Evolutionary conservation across 331 rosid species (phyloP), one percentile per base, ranked within the genome.

Genomic region (Dryas integrifolia): DNA sequence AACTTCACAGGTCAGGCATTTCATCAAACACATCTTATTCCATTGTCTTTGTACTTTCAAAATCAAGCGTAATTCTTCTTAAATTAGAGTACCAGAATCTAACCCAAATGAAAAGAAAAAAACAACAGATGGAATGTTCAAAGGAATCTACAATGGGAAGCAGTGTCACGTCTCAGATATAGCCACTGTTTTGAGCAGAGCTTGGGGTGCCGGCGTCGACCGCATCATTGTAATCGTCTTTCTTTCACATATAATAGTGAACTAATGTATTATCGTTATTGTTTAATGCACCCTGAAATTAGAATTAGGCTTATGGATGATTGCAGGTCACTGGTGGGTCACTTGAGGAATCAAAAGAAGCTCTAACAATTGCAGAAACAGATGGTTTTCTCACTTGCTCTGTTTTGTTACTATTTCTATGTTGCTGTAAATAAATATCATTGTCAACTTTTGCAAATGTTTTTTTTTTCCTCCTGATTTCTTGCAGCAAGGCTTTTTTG

Each of bases 261-360:
- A 49, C 12, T 39, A 47, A 9, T 64, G 35, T 30, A 30, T 30
- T 30, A 30, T 30, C 35, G 24, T 43, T 13, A 5, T 44, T 0
- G 45, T 57, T 55, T 41, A 40, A 14, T 53, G 62, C 24, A 7
- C 55, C 24, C 46, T 59, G 21, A 30, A 65, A 39, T 72, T 67
- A 4, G 56, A 49, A n/a, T 53, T 77, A 39, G 58, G 68, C 43
- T 75, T 77, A 65, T 48, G 82, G 76, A 53, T 71, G 7, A 47
- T 84, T 84, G 73, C 73, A 93, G 98, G 96, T 93, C 56, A 89
- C 96, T 45, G 98, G 96, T 72, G 97, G 98, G 46, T 94, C 98
- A 16, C 90, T 91, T 21, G 87, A 91, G 82, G 97, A 94, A 68
- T 94, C 98, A 51, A 89, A 83, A 80, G 90, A 94, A 67, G 98